These are phyloP conservation scores for Podospora tetraspora DNA, from an alignment of 495 filamentous ascomycete genomes.

Conservation along the genomic window DNA sequence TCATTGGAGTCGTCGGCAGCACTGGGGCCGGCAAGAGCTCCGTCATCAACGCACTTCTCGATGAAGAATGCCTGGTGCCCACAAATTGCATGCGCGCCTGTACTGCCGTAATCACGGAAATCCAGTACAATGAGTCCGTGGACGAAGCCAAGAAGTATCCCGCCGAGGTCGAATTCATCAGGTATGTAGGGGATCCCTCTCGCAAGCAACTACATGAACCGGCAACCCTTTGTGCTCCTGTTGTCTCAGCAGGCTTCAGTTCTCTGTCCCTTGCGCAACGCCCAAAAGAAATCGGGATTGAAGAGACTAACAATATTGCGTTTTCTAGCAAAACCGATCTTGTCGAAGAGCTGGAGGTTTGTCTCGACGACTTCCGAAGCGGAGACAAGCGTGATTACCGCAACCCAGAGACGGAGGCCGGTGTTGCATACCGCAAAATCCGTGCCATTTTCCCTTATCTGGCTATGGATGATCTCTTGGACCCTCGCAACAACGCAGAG, in stretches of 20 bases:
- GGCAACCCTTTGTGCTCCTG: not conserved
- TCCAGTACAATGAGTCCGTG: conserved; percentile 51
- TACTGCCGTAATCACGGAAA: conserved; percentile 62
- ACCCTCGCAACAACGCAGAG: conserved; percentile 28
- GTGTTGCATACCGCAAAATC: conserved; percentile 59
- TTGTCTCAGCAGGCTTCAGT: too few species aligned
- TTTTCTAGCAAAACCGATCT: conserved; percentile 40
- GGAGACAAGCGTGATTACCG: conserved; percentile 29
- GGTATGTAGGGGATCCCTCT: not conserved
- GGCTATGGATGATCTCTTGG: conserved; percentile 43
- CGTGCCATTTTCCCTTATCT: conserved; percentile 57
- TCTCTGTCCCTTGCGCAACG: too few species aligned
- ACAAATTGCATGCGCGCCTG: conserved; percentile 50
- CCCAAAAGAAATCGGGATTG: not conserved
- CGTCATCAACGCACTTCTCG: conserved; percentile 55
- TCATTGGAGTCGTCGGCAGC: conserved; percentile 55
- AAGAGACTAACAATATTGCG: not conserved
- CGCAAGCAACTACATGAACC: not conserved
- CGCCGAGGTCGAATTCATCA: conserved; percentile 60
- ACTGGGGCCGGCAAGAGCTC: conserved; percentile 58
- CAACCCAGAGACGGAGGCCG: conserved; percentile 47
- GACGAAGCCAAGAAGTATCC: conserved; percentile 44
- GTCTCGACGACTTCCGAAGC: conserved; percentile 49
- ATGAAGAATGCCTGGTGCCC: conserved; percentile 44
- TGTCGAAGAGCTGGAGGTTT: conserved; percentile 46